These are phyloP conservation scores for Pseudoturritis turrita DNA, from an alignment of 345 rosid species.

Conservation along the genomic window DNA sequence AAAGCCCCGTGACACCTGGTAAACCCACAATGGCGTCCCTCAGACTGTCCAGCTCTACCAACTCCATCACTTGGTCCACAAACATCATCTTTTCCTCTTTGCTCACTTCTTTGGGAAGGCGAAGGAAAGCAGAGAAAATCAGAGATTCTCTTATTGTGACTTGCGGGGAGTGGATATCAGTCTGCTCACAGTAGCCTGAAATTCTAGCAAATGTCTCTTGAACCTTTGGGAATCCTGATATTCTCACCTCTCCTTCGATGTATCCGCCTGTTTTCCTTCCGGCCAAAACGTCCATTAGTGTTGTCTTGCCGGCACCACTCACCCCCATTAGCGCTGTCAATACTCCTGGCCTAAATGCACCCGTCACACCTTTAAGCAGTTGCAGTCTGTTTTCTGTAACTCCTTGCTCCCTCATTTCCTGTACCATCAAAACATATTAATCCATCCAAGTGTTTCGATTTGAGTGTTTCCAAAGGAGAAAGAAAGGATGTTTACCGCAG, in stretches of 20 bases:
- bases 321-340: slow-evolving; percentile 90
- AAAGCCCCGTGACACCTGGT: slow-evolving; percentile 66
- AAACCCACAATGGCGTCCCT: slow-evolving; percentile 59
- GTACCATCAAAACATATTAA: slow-evolving; percentile 10
- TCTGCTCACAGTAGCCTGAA: slow-evolving; percentile 41
- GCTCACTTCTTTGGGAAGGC: slow-evolving; percentile 63
- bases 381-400: slow-evolving; percentile 63
- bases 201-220: slow-evolving; percentile 91
- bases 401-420: slow-evolving; percentile 91
- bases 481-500: slow-evolving; percentile 38
- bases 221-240: slow-evolving; percentile 71
- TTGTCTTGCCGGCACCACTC: slow-evolving; percentile 94
- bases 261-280: slow-evolving; percentile 92
- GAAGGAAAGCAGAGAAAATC: slow-evolving; percentile 78
- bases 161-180: slow-evolving; percentile 83
- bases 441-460: too few species aligned
- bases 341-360: slow-evolving; percentile 86
- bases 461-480: not conserved
- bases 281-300: slow-evolving; percentile 89
- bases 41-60: slow-evolving; percentile 53
- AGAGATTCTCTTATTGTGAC: slow-evolving; percentile 74
- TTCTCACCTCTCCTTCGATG: slow-evolving; percentile 73
- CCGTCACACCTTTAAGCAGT: slow-evolving; percentile 61
- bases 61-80: slow-evolving; percentile 61
- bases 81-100: slow-evolving; percentile 67